Base-by-base conservation (phyloP, 2,329 filamentous ascomycete genomes). In the Chrysoporthe cubensis region DNA sequence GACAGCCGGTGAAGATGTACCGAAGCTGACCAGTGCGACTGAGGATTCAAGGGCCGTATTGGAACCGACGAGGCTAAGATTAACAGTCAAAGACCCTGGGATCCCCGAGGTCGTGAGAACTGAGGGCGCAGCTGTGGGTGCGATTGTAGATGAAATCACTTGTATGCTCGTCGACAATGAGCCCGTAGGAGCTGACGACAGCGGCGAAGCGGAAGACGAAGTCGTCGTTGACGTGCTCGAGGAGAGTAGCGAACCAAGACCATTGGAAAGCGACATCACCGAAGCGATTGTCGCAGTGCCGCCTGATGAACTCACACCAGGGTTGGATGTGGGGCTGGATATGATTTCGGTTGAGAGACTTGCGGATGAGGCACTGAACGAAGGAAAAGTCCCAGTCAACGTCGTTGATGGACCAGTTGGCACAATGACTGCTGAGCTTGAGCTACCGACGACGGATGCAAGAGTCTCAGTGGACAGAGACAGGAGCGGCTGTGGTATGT, bases 91-190 rank as follows among this genome's bases (percentile, higher is more conserved):
- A 3, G 65, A 66, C 13, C 64, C 65, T 1, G 68, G 68, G 3
- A 69, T 59, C 6, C 68, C 68, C 6, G 62, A 67, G 18, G 68
- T 69, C n/a, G 68, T 69, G 57, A 69, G 46, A 14, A 54, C 62
- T 11, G 68, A 69, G 18, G 62, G 63, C 5, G 57, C 62, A 65
- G 68, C 68, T 18, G 68, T 69, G 18, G 68, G 68, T 5, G 54
- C 50, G 18, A 69, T 52, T 26, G 62, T 69, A 44, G 62, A 64
- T 6, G 65, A 62, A n/a, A 69, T 61, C 13, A 67, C 62, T 48
- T 67, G 61, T n/a, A 69, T 69, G 43, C 21, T 64, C 4, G 59
- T 57, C 4, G 54, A 43, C 1, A 8, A 48, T 37, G 59, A 16
- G 21, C 43, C 59, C 13, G 16, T 46, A 14, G 5, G 43, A 40